Evolutionary conservation across 2,329 filamentous ascomycete species (phyloP).

Genomic region (Talaromyces marneffei): DNA sequence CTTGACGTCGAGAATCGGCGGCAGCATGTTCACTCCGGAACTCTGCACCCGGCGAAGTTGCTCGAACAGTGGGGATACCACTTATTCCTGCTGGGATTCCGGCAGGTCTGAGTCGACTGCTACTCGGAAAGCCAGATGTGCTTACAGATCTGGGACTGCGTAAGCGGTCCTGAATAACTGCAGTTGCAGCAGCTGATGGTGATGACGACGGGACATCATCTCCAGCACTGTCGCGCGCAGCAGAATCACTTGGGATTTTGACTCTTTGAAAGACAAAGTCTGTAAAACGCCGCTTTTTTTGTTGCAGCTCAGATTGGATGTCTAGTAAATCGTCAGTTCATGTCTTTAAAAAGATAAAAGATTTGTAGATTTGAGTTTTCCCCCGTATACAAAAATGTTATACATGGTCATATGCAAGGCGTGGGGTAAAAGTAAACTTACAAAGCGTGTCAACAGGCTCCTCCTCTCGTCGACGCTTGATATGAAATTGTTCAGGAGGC

Average conservation of each 20-base stretch:
- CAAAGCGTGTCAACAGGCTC: slow-evolving; percentile 52
- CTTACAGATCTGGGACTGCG: slow-evolving; percentile 33
- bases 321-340: slow-evolving; percentile 24
- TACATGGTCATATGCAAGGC: not conserved
- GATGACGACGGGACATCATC: slow-evolving; percentile 10
- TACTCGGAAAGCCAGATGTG: slow-evolving; percentile 20
- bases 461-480: slow-evolving; percentile 54
- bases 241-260: slow-evolving; percentile 21
- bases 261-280: slow-evolving; percentile 45
- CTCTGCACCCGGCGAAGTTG: slow-evolving; percentile 39
- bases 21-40: slow-evolving; percentile 31
- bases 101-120: not conserved
- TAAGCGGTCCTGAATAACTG: slow-evolving; percentile 22
- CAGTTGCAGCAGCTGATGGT: slow-evolving; percentile 17
- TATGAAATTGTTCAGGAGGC: slow-evolving; percentile 47
- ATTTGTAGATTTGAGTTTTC: not conserved
- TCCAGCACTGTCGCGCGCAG: slow-evolving; percentile 7
- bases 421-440: slow-evolving; percentile 24
- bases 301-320: slow-evolving; percentile 40
- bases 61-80: slow-evolving; percentile 34
- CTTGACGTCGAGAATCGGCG: slow-evolving; percentile 25
- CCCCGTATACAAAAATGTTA: not conserved
- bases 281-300: slow-evolving; percentile 45
- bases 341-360: not conserved
- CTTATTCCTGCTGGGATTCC: slow-evolving; percentile 16